Conservation (phyloP, 2,329 filamentous ascomycete species). For the Pyrenochaeta sp. region DNA sequence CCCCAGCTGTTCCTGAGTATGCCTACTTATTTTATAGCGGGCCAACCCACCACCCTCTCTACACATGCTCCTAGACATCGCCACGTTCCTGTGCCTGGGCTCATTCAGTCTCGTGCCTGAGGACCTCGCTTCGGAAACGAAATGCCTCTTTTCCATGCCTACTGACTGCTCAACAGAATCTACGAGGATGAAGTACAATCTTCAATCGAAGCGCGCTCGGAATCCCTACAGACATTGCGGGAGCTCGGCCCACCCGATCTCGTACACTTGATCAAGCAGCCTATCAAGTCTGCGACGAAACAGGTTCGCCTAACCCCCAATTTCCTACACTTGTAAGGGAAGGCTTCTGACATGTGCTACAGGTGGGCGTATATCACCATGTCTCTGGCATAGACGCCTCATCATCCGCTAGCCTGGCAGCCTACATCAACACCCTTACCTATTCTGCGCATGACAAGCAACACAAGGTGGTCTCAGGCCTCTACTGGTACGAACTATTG, state of each 20-base stretch:
- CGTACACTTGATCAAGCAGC: conserved; percentile 88
- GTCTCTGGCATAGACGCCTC: conserved; percentile 97
- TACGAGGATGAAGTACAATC: conserved; percentile 93
- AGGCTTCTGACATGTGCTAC: conserved; percentile 15
- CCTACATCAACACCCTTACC: conserved; percentile 97
- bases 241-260: conserved; percentile 96
- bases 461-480: conserved; percentile 89
- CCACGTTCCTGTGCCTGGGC: neutral
- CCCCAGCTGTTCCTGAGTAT: conserved; percentile 55
- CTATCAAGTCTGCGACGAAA: conserved; percentile 65
- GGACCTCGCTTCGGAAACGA: neutral
- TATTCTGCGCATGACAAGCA: conserved; percentile 85
- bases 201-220: conserved; percentile 90
- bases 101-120: neutral
- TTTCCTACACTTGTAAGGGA: conserved; percentile 6
- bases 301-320: conserved; percentile 56
- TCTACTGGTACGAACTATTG: conserved; percentile 77
- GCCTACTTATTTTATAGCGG: conserved; percentile 30
- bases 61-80: neutral
- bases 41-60: conserved; percentile 1
- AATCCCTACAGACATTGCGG: conserved; percentile 82
- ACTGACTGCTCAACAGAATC: conserved; percentile 66
- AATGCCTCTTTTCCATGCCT: neutral
- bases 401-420: conserved; percentile 93
- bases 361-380: conserved; percentile 97